Base-by-base conservation (phyloP, 2,329 filamentous ascomycete genomes). In the Fusarium sp. region DNA sequence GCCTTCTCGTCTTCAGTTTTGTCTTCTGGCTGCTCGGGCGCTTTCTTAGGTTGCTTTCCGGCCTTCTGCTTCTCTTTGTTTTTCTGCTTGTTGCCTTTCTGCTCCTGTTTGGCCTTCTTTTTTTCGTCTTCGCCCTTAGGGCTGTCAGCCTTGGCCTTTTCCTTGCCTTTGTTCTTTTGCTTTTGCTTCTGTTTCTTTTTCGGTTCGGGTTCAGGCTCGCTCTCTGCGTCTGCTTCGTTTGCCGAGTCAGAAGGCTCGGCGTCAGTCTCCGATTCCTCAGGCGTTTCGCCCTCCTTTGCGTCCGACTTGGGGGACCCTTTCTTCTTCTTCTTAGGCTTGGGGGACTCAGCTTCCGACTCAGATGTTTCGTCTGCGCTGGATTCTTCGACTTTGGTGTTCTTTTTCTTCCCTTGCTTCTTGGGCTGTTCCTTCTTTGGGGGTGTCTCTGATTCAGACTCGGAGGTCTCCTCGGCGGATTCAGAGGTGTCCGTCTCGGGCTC, bases 401-500 rank as follows among this genome's bases (percentile, higher is more conserved):
- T 75, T 55, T 65, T 65, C 58, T 69, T 78, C 42, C 31, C 65
- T 67, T 57, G 51, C 17, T 71, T 79, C 44, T 73, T 75, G 27
- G 62, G 5, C 29, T 78, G 67, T 20, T 73, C 42, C 20, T 68
- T 77, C 44, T 72, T 72, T 10, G 56, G 40, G 14, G 69, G 42
- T 38, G 59, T 55, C 38, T 76, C 69, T 17, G 62, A 17, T 22
- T 78, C 74, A 20, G 69, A 75, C 16, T 72, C 69, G 4, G 67
- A 73, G 6, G 65, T 70, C 10, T 72, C 70, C 35, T 76, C 75
- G 17, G 70, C 70, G 17, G 77, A 77, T 44, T 75, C 73, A 17
- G 75, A 75, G 8, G 73, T 71, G 51, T 80, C 75, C 17, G 65
- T 66, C 8, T 81, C 79, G 5, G 75, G 51, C 11, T 77, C 79